Evolutionary conservation across 495 filamentous ascomycete species (phyloP).

Genomic region (Lasiosphaeria hispida): DNA sequence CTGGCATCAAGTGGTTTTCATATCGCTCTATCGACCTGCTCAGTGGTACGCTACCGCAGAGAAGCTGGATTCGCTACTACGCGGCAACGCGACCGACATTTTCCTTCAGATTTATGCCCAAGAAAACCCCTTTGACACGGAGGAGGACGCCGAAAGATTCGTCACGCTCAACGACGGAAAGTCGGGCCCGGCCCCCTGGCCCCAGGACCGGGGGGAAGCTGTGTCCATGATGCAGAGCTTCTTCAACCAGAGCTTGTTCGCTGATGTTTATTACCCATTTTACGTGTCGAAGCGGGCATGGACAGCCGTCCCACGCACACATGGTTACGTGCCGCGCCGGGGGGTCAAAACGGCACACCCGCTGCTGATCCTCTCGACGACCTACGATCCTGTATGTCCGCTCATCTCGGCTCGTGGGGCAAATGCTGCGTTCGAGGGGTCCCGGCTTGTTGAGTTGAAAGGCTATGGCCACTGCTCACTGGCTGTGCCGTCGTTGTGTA

Average conservation of each 20-base stretch:
- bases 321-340: constrained; percentile 34
- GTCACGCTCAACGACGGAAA: constrained; percentile 35
- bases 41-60: constrained; percentile 36
- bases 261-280: constrained; percentile 14
- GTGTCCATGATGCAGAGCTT: constrained; percentile 28
- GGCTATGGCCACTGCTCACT: constrained; percentile 47
- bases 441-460: constrained; percentile 40
- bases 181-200: constrained; percentile 30
- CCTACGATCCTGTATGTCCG: constrained; percentile 45
- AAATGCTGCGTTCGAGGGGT: constrained; percentile 37
- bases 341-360: constrained; percentile 39
- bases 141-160: constrained; percentile 21
- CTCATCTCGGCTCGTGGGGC: constrained; percentile 40
- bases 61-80: constrained; percentile 34
- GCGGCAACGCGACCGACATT: constrained; percentile 42
- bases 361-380: constrained; percentile 41
- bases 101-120: constrained; percentile 33
- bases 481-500: constrained; percentile 40
- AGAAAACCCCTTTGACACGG: constrained; percentile 9
- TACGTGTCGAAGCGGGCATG: constrained; percentile 42
- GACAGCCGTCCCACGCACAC: constrained; percentile 33
- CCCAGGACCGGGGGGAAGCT: constrained; percentile 21
- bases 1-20: constrained; percentile 37
- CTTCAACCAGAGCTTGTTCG: constrained; percentile 30
- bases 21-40: constrained; percentile 36